A percentile compares a stretch with the other conserved stretches of the same genome.
These are phyloP conservation scores for Metschnikowia bowlesiae DNA, from an alignment of 805 yeast genomes.

Conservation along the genomic window DNA sequence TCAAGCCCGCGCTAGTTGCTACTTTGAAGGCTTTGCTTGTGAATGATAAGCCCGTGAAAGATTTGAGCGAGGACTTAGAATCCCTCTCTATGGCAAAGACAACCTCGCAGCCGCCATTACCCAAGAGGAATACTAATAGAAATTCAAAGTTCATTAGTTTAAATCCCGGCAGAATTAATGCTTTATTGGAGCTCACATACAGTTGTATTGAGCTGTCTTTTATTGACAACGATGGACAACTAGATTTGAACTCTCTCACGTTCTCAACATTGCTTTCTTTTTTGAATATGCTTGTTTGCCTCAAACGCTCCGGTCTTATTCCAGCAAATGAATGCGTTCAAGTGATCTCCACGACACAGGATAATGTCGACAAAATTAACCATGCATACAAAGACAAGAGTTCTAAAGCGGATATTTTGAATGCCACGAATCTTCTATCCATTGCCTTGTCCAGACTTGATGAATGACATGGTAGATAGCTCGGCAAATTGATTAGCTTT, in stretches of 20 bases:
- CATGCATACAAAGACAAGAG: constrained; percentile 17
- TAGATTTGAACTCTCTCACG: constrained; percentile 19
- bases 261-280: constrained; percentile 50
- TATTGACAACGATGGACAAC: constrained; percentile 14
- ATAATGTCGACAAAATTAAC: constrained; percentile 16
- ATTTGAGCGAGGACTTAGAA: constrained; percentile 10
- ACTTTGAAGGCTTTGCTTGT: constrained; percentile 65
- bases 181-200: constrained; percentile 41
- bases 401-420: constrained; percentile 19
- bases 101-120: constrained; percentile 18
- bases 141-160: constrained; percentile 38
- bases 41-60: constrained; percentile 13
- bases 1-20: constrained; percentile 56
- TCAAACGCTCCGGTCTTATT: constrained; percentile 22
- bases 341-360: constrained; percentile 15
- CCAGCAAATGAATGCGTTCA: constrained; percentile 12
- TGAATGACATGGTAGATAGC: background rate
- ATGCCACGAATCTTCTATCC: constrained; percentile 31
- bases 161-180: constrained; percentile 36
- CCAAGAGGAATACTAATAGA: constrained; percentile 19
- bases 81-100: constrained; percentile 20
- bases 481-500: background rate
- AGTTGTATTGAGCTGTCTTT: constrained; percentile 36
- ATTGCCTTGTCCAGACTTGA: constrained; percentile 34
- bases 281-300: constrained; percentile 47